These are phyloP conservation scores for Funneliformis caledonium DNA, from an alignment of 371 early-diverging fungal genomes.

Conservation along the genomic window DNA sequence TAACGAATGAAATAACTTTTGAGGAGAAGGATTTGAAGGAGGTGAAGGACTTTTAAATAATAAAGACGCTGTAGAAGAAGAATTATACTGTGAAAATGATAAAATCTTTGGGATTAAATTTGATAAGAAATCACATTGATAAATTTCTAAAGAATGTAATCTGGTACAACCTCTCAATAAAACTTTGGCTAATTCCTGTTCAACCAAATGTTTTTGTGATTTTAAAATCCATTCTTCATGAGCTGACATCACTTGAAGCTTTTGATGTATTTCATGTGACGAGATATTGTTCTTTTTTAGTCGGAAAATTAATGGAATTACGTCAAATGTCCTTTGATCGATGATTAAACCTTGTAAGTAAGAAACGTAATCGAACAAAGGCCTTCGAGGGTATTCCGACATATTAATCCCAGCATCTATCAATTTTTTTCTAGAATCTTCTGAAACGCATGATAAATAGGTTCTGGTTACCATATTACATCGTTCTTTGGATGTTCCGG, in stretches of 20 bases:
- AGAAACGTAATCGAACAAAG: not conserved
- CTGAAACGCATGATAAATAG: not conserved
- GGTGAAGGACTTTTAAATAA: not conserved
- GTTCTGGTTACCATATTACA: not conserved
- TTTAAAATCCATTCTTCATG: not conserved
- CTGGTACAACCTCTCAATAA: not conserved
- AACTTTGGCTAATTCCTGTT: not conserved
- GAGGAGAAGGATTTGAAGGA: not conserved
- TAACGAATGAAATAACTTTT: not conserved
- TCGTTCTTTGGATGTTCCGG: not conserved
- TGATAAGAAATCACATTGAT: not conserved
- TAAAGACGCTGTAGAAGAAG: not conserved
- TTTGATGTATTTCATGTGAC: not conserved
- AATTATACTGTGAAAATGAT: not conserved
- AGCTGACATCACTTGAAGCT: not conserved
- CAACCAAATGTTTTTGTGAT: not conserved
- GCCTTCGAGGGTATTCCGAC: not conserved
- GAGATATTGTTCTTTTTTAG: not conserved
- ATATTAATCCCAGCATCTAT: not conserved
- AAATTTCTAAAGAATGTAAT: not conserved
- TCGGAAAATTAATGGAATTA: not conserved
- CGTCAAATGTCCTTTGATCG: not conserved
- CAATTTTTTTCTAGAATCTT: not conserved
- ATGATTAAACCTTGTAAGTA: not conserved
- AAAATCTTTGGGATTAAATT: too few relatives aligned